Percentiles rank a stretch among this genome's conserved stretches.
These are phyloP conservation scores for Geosmithia morbida DNA, from an alignment of 2,329 filamentous ascomycete genomes.

Conservation along the genomic window DNA sequence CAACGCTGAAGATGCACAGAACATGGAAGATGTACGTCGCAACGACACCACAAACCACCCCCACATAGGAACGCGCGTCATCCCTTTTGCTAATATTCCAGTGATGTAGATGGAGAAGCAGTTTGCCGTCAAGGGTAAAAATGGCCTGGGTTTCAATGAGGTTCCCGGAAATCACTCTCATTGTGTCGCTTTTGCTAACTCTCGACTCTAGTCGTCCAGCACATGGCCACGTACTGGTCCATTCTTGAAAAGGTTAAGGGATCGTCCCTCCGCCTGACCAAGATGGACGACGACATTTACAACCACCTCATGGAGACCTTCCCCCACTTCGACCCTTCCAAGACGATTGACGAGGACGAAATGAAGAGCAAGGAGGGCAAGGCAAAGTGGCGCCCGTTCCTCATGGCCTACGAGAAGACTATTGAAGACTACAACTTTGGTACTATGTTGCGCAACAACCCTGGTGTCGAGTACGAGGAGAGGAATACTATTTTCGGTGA, in stretches of 20 bases:
- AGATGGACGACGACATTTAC: constrained; percentile 89
- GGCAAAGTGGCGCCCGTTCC: constrained; percentile 87
- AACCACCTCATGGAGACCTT: constrained; percentile 79
- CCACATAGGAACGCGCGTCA: not conserved
- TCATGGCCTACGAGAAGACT: constrained; percentile 86
- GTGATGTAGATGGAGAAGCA: constrained; percentile 85
- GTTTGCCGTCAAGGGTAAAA: constrained; percentile 83
- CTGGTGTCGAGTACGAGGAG: constrained; percentile 74
- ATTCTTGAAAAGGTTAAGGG: constrained; percentile 86
- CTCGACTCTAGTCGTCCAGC: constrained; percentile 58
- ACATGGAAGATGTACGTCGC: constrained; percentile 39
- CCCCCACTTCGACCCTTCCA: constrained; percentile 78
- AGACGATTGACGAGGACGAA: constrained; percentile 71
- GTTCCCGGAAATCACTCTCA: not conserved
- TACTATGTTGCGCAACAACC: constrained; percentile 70
- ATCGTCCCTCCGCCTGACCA: constrained; percentile 79
- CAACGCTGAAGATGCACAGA: constrained; percentile 39
- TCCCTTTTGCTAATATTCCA: constrained; percentile 1
- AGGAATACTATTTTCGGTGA: constrained; percentile 84
- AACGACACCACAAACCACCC: not conserved
- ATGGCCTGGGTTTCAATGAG: not conserved
- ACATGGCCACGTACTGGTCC: constrained; percentile 93
- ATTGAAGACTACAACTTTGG: constrained; percentile 98
- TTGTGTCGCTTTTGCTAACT: not conserved
- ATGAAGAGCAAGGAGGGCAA: constrained; percentile 98